A percentile compares a stretch with the other conserved stretches of the same genome.
phyloP scores from a whole-genome alignment of 352 stramenopile genomes.

The Pythium periplocum region DNA sequence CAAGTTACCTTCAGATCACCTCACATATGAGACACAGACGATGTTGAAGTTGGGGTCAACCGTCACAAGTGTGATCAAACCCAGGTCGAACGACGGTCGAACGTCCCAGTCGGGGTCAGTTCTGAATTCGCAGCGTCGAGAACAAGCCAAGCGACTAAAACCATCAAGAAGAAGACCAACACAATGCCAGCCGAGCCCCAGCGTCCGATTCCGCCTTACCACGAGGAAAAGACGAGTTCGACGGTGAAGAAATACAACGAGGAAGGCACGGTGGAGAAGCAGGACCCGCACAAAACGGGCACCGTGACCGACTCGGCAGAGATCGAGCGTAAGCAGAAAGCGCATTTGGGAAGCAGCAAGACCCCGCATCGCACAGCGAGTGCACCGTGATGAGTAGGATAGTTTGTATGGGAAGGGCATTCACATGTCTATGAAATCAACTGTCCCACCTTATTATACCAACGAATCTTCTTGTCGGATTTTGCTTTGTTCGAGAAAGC shows the following conservation, averaged over 20 bases:
- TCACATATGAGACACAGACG: conserved; percentile 8
- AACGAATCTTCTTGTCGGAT: too few relatives aligned
- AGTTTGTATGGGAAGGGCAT: too few relatives aligned
- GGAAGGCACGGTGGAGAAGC: conserved; percentile 7
- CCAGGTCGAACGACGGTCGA: neutral
- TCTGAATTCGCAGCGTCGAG: too few relatives aligned
- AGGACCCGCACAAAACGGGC: conserved; percentile 2
- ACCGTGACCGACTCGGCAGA: conserved; percentile 10
- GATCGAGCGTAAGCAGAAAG: conserved; percentile 16
- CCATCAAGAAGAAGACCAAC: too few relatives aligned
- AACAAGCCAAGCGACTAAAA: too few relatives aligned
- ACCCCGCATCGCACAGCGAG: conserved; percentile 8
- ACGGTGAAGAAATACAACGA: conserved; percentile 10
- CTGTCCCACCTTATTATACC: too few relatives aligned
- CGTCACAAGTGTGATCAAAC: neutral
- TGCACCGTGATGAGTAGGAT: conserved; percentile 1
- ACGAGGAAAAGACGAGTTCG: neutral
- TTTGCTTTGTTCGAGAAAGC: too few relatives aligned
- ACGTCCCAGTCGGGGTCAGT: too few relatives aligned
- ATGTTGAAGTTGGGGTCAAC: conserved; percentile 1
- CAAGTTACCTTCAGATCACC: neutral
- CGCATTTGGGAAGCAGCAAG: conserved; percentile 9
- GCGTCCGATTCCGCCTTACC: neutral
- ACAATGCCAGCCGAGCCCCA: too few relatives aligned
- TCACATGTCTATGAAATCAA: too few relatives aligned